Evolutionary conservation across 2,329 filamentous ascomycete species (phyloP), one percentile per base, ranked within the genome.

Genomic region (Aotearoamyces nothofagi): DNA sequence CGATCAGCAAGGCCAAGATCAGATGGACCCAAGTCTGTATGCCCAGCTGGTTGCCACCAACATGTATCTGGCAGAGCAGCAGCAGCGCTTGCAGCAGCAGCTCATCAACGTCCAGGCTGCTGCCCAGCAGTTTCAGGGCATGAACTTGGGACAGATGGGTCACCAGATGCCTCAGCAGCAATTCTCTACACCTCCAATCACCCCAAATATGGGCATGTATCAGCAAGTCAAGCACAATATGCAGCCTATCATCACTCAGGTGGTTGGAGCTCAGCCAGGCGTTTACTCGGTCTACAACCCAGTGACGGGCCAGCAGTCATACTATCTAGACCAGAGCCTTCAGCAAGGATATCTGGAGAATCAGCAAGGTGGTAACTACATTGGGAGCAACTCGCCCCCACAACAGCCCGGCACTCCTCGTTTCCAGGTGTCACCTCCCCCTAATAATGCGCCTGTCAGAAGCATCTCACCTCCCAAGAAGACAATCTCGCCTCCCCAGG

Each of bases 41-140:
- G 81, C 84, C 30, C 83, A 93, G 55, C 64, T 96, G 39, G 70
- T 94, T 47, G 79, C 83, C 33, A 92, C 84, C 45, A 93, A 94
- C 53, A 60, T 90, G 50, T 92, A 92, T 49, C 67, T 98, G 28
- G 83, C 84, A 22, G 83, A 93, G 49, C 86, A 93, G 56, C 87
- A 96, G 57, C 84, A 93, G 58, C 78, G 81, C 39, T 71, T 96
- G 29, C 86, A 96, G 57, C 86, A 94, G 57, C 84, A 96, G 57
- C 67, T 96, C 40, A 70, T 83, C 42, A 80, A 62, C 39, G 73
- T 94, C 14, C 90, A 87, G 46, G 74, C 76, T 29, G 79, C 80
- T 20, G 78, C 82, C 35, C 79, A 84, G 55, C 79, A 86, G 53
- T 79, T 86, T 46, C 78, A 84, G 51, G 72, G 70, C 39, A 60